Conservation (phyloP, 495 filamentous ascomycete genomes). For the Polyplosphaeria fusca region DNA sequence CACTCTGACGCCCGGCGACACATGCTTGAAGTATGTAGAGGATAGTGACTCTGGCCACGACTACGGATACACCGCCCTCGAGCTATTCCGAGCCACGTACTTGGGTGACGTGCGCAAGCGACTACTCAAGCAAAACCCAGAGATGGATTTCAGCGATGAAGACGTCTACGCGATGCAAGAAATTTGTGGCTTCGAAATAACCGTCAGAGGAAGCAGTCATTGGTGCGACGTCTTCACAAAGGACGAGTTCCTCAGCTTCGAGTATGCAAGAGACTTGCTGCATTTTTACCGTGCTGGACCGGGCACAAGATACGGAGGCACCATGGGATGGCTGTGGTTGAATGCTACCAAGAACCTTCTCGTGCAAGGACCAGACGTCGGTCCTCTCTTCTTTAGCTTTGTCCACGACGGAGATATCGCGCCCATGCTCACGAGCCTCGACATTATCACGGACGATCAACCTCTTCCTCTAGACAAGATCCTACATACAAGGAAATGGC, state of each 20-base stretch:
- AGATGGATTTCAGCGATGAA: conserved; percentile 40
- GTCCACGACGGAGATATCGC: conserved; percentile 61
- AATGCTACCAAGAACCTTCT: conserved; percentile 57
- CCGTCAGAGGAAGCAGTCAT: conserved; percentile 51
- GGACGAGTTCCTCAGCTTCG: conserved; percentile 56
- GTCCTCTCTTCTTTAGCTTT: conserved; percentile 57
- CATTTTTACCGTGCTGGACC: conserved; percentile 62
- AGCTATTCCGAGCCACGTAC: conserved; percentile 50
- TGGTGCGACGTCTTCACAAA: conserved; percentile 60
- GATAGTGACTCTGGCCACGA: conserved; percentile 51
- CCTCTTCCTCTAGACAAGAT: conserved; percentile 48
- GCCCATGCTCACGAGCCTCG: conserved; percentile 54
- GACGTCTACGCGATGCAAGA: conserved; percentile 62
- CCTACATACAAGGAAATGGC: conserved; percentile 48
- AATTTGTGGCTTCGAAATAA: conserved; percentile 60
- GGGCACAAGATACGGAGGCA: conserved; percentile 54
- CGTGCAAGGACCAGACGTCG: conserved; percentile 46
- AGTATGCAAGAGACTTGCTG: conserved; percentile 59
- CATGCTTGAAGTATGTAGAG: conserved; percentile 52
- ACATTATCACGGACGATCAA: conserved; percentile 46
- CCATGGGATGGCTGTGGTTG: conserved; percentile 62
- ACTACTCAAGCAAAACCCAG: conserved; percentile 47
- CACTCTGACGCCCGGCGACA: conserved; percentile 59
- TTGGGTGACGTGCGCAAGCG: conserved; percentile 48
- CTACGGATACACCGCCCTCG: conserved; percentile 48